Conservation (phyloP, 805 yeast genomes). For the Candida takata region DNA sequence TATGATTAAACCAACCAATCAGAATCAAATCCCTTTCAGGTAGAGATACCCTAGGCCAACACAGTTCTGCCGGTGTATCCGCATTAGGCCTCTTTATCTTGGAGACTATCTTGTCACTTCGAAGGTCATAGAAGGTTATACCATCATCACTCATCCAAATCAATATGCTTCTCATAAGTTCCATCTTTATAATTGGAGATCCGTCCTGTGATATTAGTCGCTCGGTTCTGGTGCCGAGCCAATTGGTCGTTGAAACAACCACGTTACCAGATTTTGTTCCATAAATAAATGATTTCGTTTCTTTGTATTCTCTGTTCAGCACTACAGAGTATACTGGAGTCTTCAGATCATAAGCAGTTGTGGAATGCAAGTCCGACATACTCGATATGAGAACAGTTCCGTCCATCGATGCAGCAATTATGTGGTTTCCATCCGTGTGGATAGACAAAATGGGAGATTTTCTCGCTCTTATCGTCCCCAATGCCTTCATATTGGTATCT, state of each 20-base stretch:
- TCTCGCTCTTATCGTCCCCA: slow-evolving; percentile 78
- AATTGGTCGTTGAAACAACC: slow-evolving; percentile 63
- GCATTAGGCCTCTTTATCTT: slow-evolving; percentile 49
- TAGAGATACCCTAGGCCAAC: slow-evolving; percentile 70
- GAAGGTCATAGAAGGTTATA: slow-evolving; percentile 56
- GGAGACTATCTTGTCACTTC: slow-evolving; percentile 41
- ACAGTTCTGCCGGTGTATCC: slow-evolving; percentile 61
- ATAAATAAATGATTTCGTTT: slow-evolving; percentile 60
- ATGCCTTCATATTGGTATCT: slow-evolving; percentile 46
- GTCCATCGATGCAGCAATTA: slow-evolving; percentile 90
- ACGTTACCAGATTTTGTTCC: slow-evolving; percentile 92
- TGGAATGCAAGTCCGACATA: slow-evolving; percentile 25
- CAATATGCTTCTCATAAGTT: slow-evolving; percentile 55
- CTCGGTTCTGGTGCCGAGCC: slow-evolving; percentile 84
- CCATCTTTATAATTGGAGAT: slow-evolving; percentile 68
- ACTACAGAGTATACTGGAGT: slow-evolving; percentile 87
- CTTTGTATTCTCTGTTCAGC: slow-evolving; percentile 60
- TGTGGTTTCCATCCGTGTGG: slow-evolving; percentile 61
- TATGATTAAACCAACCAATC: slow-evolving; percentile 76
- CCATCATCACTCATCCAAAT: slow-evolving; percentile 86
- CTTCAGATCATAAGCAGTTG: slow-evolving; percentile 65
- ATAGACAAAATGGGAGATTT: slow-evolving; percentile 69
- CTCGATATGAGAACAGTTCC: slow-evolving; percentile 87
- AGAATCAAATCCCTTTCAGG: slow-evolving; percentile 60
- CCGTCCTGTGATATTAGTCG: slow-evolving; percentile 42